These are phyloP conservation scores for Stenocarpella maydis DNA, from an alignment of 2,329 filamentous ascomycete species.

Conservation along the genomic window DNA sequence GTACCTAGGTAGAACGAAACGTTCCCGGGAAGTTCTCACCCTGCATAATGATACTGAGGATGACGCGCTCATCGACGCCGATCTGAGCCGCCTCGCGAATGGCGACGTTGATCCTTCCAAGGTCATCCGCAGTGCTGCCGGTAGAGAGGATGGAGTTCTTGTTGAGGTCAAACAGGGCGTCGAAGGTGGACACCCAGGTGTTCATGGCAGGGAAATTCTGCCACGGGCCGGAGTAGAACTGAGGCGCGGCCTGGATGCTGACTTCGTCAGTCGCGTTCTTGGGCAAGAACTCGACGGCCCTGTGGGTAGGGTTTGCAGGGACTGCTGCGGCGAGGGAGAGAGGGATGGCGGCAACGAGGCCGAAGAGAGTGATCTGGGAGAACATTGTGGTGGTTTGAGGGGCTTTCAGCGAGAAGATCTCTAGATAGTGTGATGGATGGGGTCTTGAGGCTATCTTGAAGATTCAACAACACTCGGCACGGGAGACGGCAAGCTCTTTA, in stretches of 20 bases:
- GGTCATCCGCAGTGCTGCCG: constrained; percentile 44
- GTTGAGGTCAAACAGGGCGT: constrained; percentile 44
- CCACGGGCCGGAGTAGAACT: constrained; percentile 15
- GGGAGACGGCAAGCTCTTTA: background rate
- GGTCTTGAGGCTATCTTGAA: background rate
- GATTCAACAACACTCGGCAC: background rate
- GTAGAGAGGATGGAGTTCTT: constrained; percentile 45
- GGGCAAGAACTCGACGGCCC: background rate
- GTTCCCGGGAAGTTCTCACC: background rate
- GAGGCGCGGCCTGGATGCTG: constrained; percentile 4
- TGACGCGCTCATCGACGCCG: constrained; percentile 48
- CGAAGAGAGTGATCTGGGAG: constrained; percentile 3
- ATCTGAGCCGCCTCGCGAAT: constrained; percentile 42
- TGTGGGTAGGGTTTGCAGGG: background rate
- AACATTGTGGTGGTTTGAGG: background rate
- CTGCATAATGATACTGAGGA: constrained; percentile 53
- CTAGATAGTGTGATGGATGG: background rate
- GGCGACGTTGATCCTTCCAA: constrained; percentile 46
- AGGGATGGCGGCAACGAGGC: constrained; percentile 12
- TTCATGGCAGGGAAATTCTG: constrained; percentile 44
- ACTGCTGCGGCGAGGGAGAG: background rate
- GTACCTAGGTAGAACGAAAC: background rate
- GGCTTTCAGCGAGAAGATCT: background rate
- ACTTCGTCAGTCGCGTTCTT: background rate
- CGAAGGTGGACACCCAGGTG: constrained; percentile 43